Evolutionary conservation across 1,284 basidiomycete genomes (phyloP).

Genomic region (Tilletia caries): DNA sequence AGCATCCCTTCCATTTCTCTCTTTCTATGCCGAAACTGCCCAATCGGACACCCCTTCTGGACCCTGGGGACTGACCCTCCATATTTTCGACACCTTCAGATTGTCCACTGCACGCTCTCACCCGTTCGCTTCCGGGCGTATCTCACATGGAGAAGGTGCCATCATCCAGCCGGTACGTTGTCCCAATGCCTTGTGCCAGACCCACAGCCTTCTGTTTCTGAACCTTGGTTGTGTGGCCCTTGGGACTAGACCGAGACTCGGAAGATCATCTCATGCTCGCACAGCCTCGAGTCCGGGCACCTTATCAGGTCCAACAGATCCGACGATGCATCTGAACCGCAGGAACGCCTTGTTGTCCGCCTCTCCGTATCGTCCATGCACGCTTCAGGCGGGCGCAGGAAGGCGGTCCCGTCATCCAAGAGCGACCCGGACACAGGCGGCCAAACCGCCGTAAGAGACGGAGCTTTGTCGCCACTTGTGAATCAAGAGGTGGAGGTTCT

Average conservation of each 20-base stretch:
- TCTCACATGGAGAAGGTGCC: background rate
- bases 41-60: background rate
- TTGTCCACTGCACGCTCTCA: too few relatives aligned
- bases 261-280: background rate
- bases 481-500: background rate
- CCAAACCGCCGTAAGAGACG: too few relatives aligned
- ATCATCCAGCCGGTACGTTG: background rate
- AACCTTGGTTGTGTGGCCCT: background rate
- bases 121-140: too few relatives aligned
- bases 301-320: background rate
- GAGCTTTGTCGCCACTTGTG: background rate
- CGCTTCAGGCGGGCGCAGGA: background rate
- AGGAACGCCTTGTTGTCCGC: background rate
- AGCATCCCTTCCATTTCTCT: background rate
- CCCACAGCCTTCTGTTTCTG: too few relatives aligned
- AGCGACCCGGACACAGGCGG: too few relatives aligned
- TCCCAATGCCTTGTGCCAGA: too few relatives aligned
- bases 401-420: background rate
- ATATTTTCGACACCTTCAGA: background rate
- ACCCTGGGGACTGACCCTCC: background rate
- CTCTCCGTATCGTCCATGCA: background rate
- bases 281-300: background rate
- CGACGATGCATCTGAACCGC: background rate
- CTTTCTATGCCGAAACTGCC: too few relatives aligned
- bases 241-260: background rate